Evolutionary conservation across 2,329 filamentous ascomycete genomes (phyloP), one percentile per base, ranked within the genome.

Genomic region (Xylaria arbuscula): DNA sequence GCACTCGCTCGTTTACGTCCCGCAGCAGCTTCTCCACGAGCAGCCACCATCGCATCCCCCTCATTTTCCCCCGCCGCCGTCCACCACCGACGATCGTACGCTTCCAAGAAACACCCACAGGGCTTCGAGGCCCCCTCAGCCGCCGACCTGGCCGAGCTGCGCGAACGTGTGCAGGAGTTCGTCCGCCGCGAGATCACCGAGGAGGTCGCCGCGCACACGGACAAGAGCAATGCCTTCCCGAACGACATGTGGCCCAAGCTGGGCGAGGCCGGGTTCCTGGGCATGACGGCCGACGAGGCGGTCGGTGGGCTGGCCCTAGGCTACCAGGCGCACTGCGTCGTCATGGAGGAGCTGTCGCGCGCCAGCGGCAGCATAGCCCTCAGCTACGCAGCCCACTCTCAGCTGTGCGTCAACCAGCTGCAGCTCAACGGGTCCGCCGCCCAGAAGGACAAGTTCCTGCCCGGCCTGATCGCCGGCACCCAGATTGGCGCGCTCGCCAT

Each of bases 341-440:
- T 98, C 54, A 92, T 98, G 89, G 96, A 99, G 82, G 96, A 98
- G 84, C 85, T 99, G 50, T 96, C 92, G 65, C 88, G 95, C 67
- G 95, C 95, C 2, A 95, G 92, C 61, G 94, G 83, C 15, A 92
- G 90, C 70, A 93, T 97, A 75, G 95, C 89, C 0, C 87, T 99
- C 55, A 97, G 93, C 74, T 99, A 98, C 80, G 95, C 95, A 1
- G 96, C 96, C 8, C 96, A 99, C 82, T 96, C 92, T 36, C 96
- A 99, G 81, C 87, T 99, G 60, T 98, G 96, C 82, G 92, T 98
- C 68, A 99, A 99, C 81, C 96, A 99, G 82, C 84, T 99, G 57
- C 93, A 94, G 82, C 86, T 99, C 75, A 97, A 99, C 78, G 96
- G 93, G 53, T 90, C 86, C 3, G 77, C 85, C 0, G 90, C 89